A percentile compares a stretch with the other conserved stretches of the same genome.
Conservation (phyloP, 2,329 filamentous ascomycete genomes). For the Paracamarosporium sp. region DNA sequence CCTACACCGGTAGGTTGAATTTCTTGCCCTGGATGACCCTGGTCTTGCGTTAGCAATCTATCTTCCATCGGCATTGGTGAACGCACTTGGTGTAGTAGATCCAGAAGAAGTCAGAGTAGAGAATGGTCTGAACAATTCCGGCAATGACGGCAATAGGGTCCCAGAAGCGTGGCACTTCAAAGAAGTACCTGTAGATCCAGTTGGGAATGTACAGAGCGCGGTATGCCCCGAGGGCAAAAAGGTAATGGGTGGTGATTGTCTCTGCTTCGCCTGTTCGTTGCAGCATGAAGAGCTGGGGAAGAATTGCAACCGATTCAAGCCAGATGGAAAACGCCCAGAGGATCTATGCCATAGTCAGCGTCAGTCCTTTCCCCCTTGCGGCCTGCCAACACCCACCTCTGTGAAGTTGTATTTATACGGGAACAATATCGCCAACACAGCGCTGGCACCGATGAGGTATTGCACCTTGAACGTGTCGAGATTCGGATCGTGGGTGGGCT, state of each 20-base stretch:
- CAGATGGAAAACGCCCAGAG: slow-evolving; percentile 98
- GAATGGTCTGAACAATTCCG: slow-evolving; percentile 87
- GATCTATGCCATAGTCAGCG: slow-evolving; percentile 63
- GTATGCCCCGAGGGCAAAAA: slow-evolving; percentile 92
- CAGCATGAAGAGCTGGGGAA: slow-evolving; percentile 97
- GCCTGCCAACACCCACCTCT: slow-evolving; percentile 57
- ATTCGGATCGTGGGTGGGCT: slow-evolving; percentile 95
- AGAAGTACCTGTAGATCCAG: slow-evolving; percentile 91
- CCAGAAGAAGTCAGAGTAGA: slow-evolving; percentile 99
- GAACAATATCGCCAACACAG: slow-evolving; percentile 79
- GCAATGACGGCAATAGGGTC: slow-evolving; percentile 90
- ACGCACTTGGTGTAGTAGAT: slow-evolving; percentile 95
- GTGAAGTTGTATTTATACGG: slow-evolving; percentile 82
- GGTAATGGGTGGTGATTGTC: slow-evolving; percentile 98
- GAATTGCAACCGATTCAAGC: slow-evolving; percentile 95
- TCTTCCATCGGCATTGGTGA: neutral
- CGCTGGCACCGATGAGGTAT: slow-evolving; percentile 85
- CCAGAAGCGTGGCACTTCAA: slow-evolving; percentile 70
- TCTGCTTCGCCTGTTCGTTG: slow-evolving; percentile 97
- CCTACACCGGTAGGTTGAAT: slow-evolving; percentile 60
- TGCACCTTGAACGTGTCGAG: slow-evolving; percentile 97
- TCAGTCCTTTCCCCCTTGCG: neutral
- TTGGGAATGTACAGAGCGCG: slow-evolving; percentile 97
- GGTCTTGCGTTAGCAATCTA: slow-evolving; percentile 17
- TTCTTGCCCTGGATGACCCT: slow-evolving; percentile 62